phyloP scores from a whole-genome alignment of 495 filamentous ascomycete genomes.

The Aspergillus biplanus region DNA sequence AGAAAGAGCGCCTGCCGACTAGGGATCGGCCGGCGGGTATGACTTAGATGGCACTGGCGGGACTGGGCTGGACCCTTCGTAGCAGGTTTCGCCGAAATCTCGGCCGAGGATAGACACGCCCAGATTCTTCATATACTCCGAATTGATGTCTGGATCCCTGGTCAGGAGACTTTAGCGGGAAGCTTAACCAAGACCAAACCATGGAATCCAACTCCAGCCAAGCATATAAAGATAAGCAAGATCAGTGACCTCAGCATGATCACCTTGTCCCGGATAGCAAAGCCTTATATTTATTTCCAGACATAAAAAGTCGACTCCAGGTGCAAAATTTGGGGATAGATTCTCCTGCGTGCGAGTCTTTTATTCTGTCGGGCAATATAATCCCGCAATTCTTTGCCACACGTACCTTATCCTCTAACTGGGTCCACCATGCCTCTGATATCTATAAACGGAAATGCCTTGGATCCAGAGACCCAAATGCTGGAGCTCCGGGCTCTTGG shows the following conservation, averaged over 20 bases:
- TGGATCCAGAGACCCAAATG: neutral
- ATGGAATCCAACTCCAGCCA: neutral
- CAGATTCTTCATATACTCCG: too few relatives aligned
- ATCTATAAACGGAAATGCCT: neutral
- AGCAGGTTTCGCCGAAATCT: neutral
- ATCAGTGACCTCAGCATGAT: constrained; percentile 1
- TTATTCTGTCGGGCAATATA: neutral
- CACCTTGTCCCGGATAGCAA: neutral
- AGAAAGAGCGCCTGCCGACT: too few relatives aligned
- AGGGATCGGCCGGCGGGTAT: too few relatives aligned
- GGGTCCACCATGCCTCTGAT: neutral
- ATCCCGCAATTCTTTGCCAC: neutral
- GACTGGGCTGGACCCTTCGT: neutral
- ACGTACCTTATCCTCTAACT: neutral
- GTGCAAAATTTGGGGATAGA: neutral
- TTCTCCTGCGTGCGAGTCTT: neutral
- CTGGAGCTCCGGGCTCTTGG: neutral
- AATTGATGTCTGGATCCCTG: neutral
- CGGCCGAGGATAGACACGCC: too few relatives aligned
- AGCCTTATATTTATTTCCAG: neutral
- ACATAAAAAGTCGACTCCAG: neutral
- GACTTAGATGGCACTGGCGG: too few relatives aligned
- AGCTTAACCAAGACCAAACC: neutral
- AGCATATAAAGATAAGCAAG: neutral
- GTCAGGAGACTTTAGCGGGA: neutral